Conservation (phyloP, 352 stramenopile genomes). For the Pythium plurisporium region DNA sequence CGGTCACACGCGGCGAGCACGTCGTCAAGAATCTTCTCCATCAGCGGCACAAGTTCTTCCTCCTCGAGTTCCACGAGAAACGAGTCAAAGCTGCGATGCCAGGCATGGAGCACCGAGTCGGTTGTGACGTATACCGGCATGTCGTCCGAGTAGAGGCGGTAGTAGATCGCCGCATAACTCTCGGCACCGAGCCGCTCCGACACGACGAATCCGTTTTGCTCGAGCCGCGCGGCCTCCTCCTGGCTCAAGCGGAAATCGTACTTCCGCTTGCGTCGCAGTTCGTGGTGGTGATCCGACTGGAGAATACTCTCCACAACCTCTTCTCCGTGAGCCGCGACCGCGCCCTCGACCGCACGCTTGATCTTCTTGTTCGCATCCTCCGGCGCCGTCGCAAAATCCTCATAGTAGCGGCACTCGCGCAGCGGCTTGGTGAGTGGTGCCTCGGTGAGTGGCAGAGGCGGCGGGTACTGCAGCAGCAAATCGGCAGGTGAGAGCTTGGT, state of each 20-base stretch:
- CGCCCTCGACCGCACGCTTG: not conserved
- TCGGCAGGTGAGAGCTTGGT: conserved; percentile 4
- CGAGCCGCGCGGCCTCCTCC: conserved; percentile 9
- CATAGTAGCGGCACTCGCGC: conserved; percentile 15
- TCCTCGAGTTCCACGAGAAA: conserved; percentile 23
- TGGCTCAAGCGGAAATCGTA: conserved; percentile 22
- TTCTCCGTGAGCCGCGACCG: conserved; percentile 2
- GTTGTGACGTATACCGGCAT: conserved; percentile 29
- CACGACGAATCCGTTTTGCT: conserved; percentile 19
- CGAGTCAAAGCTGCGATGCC: conserved; percentile 29
- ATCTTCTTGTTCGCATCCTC: conserved; percentile 6
- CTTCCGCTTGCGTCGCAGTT: conserved; percentile 13
- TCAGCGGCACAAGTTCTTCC: conserved; percentile 11
- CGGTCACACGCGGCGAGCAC: not conserved
- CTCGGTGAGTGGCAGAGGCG: not conserved
- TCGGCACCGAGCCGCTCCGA: conserved; percentile 11
- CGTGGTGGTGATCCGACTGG: conserved; percentile 8
- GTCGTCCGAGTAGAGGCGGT: conserved; percentile 26
- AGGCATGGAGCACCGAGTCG: conserved; percentile 31
- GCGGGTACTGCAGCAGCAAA: not conserved
- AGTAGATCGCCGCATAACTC: conserved; percentile 30
- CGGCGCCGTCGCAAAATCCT: conserved; percentile 12
- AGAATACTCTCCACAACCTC: conserved; percentile 10
- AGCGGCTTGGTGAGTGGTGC: not conserved
- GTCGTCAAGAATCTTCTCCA: not conserved